Conservation (phyloP, 192 early-diverging fungal species). For the Chytriomyces hyalinus region DNA sequence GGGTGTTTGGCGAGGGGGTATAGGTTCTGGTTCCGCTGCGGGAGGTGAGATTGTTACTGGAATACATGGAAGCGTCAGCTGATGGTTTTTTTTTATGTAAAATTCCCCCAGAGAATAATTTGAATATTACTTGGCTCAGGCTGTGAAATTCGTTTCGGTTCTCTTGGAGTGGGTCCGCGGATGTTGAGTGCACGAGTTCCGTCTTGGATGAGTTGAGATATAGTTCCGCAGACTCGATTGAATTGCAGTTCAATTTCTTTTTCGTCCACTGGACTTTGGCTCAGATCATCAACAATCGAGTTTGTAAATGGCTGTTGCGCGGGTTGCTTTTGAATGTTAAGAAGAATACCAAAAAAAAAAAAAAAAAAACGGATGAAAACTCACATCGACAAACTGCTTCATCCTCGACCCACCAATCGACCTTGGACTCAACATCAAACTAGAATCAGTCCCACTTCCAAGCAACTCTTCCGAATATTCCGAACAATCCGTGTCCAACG, state of each 20-base stretch:
- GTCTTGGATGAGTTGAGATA: slow-evolving; percentile 41
- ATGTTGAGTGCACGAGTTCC: slow-evolving; percentile 26
- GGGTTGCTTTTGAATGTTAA: neutral
- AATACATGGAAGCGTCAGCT: no score
- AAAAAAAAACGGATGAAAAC: neutral
- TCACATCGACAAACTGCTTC: slow-evolving; percentile 18
- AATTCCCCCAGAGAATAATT: no score
- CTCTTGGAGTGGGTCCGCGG: no score
- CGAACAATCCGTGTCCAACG: neutral
- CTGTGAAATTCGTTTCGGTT: no score
- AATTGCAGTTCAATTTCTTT: slow-evolving; percentile 32
- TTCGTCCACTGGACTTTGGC: slow-evolving; percentile 15
- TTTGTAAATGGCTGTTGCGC: neutral
- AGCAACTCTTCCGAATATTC: neutral
- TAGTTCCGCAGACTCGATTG: slow-evolving; percentile 39
- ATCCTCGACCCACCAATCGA: neutral
- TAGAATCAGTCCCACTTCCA: neutral
- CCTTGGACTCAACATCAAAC: neutral
- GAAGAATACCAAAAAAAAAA: neutral
- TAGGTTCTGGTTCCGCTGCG: no score
- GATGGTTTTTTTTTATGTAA: no score
- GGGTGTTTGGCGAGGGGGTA: no score
- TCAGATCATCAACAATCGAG: neutral
- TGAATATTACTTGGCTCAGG: no score
- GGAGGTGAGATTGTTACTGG: no score